phyloP scores from a whole-genome alignment of 768 basidiomycete species.

The Phallus indusiatus region DNA sequence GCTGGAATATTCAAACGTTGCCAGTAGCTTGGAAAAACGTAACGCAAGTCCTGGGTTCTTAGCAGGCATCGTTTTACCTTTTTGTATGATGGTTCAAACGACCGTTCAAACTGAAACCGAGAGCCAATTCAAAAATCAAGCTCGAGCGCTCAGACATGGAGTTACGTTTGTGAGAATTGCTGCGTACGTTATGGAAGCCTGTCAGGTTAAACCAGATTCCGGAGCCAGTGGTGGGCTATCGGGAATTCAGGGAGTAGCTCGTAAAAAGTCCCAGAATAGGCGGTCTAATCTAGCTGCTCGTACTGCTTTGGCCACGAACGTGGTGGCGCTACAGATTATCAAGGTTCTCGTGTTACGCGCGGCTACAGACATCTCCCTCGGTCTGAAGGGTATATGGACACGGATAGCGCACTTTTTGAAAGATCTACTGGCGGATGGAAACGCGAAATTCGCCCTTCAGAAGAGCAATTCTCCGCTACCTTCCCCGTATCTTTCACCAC shows the following conservation, averaged over 20 bases:
- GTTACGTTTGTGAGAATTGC: conserved; percentile 56
- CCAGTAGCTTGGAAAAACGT: conserved; percentile 47
- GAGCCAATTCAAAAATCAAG: conserved; percentile 32
- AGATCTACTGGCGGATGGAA: conserved; percentile 45
- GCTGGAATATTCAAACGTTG: conserved; percentile 41
- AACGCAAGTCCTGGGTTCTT: conserved; percentile 50
- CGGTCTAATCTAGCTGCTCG: conserved; percentile 2
- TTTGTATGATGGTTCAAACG: conserved; percentile 46
- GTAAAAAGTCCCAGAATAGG: conserved; percentile 29
- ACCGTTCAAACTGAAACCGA: conserved; percentile 33
- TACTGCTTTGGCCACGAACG: conserved; percentile 23
- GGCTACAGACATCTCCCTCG: conserved; percentile 44
- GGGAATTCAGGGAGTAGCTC: conserved; percentile 32
- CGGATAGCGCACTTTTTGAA: conserved; percentile 48
- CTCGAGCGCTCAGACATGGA: conserved; percentile 36
- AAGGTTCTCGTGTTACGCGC: conserved; percentile 60
- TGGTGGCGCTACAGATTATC: conserved; percentile 53
- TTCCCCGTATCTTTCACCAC: conserved; percentile 17
- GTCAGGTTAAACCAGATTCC: conserved; percentile 26
- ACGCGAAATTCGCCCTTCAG: conserved; percentile 47
- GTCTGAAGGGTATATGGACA: conserved; percentile 52
- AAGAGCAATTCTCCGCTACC: conserved; percentile 11
- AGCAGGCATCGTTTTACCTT: conserved; percentile 53
- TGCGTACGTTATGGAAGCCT: conserved; percentile 46
- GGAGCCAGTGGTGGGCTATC: conserved; percentile 16